Evolutionary conservation across 805 yeast genomes (phyloP), one percentile per base, ranked within the genome.

Genomic region (Saccharomycopsis selenospora): DNA sequence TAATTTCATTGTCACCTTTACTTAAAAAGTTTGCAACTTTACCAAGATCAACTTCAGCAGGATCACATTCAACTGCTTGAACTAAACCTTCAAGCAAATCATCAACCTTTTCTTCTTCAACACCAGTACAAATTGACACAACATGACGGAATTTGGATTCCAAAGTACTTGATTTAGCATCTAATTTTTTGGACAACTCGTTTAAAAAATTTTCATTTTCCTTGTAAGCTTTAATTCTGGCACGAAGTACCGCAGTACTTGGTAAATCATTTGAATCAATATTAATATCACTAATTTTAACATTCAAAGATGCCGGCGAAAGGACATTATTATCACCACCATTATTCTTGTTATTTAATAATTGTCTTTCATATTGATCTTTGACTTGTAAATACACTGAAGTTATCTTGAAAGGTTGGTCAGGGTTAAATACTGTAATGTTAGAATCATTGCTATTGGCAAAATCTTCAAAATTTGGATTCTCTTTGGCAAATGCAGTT

Each of bases 11-110:
- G 28, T 72, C 76, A 45, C 75, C 74, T 53, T 71, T 76, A 40
- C 72, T 67, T 56, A 79, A 61, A 58, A 79, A 78, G 10, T 77
- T 80, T 23, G 76, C 71, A 13, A 76, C 76, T 30, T 79, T 62
- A 22, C 74, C 73, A 58, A 79, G 70, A 59, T 78, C 84, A 30
- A 79, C 77, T 52, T 77, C 82, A 53, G 76, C 84, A 1, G 86
- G 84, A 60, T 83, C 90, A 53, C 91, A 84, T 54, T 90, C 95
- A 4, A 91, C 96, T 17, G 96, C 96, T 59, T 82, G 85, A 27
- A 93, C 77, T 45, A 91, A 71, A 3, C 91, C 95, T 55, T 86
- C 93, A 44, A 91, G 71, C 57, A 93, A 73, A 47, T 73, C 76
- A 61, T 87, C 95, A 27, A 93, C 95, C 54, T 80, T 82, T 46